phyloP scores from a whole-genome alignment of 768 basidiomycete genomes.

The Boletus bicolor region DNA sequence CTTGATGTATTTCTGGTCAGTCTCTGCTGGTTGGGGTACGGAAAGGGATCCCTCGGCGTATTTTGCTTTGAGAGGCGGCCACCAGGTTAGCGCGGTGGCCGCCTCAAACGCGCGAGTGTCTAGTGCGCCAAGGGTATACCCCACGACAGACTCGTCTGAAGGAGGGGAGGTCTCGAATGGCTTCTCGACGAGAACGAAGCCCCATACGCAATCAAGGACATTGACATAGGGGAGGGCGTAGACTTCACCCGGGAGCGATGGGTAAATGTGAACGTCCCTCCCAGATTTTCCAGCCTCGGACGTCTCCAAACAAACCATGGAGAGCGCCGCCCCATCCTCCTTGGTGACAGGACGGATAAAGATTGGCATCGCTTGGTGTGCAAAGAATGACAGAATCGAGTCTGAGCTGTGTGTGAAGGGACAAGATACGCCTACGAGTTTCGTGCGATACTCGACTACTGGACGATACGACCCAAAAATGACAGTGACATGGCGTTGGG shows the following conservation, averaged over 20 bases:
- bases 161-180: constrained; percentile 17
- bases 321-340: constrained; percentile 55
- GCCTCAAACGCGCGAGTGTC: constrained; percentile 67
- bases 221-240: constrained; percentile 77
- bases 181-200: constrained; percentile 66
- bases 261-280: constrained; percentile 54
- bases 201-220: constrained; percentile 59
- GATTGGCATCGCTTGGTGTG: constrained; percentile 31
- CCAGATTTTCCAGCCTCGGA: constrained; percentile 69
- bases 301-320: constrained; percentile 72
- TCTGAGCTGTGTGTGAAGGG: not conserved
- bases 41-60: constrained; percentile 39
- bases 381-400: not conserved
- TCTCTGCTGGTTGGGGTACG: constrained; percentile 16
- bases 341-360: constrained; percentile 55
- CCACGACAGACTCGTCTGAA: constrained; percentile 50
- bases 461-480: not conserved
- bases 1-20: constrained; percentile 33
- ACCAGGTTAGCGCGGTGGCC: constrained; percentile 57
- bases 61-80: constrained; percentile 55
- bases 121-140: constrained; percentile 65
- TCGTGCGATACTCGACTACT: not conserved
- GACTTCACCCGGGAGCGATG: constrained; percentile 65
- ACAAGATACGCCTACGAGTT: not conserved
- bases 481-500: not conserved